These are phyloP conservation scores for Penicillium sp. DNA, from an alignment of 2,329 filamentous ascomycete species.

Conservation along the genomic window DNA sequence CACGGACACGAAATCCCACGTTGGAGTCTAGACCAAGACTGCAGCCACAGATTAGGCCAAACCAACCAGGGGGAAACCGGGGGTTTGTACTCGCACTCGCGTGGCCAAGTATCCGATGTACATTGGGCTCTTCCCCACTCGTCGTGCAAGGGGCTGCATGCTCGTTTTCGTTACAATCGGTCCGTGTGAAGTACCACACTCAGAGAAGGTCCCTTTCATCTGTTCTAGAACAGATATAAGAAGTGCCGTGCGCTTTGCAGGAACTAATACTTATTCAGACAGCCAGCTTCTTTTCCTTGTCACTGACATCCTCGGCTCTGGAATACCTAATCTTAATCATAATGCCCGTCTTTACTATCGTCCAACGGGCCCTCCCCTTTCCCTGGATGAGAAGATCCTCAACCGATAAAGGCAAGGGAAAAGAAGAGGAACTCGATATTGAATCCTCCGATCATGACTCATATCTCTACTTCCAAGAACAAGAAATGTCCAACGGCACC, in stretches of 20 bases:
- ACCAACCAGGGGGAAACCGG: constrained; percentile 17
- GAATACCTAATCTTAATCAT: neutral
- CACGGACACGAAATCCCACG: neutral
- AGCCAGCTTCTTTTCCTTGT: neutral
- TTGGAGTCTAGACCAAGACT: constrained; percentile 22
- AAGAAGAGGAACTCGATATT: constrained; percentile 2
- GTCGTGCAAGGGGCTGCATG: constrained; percentile 20
- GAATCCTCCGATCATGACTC: neutral
- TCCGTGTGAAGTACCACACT: neutral
- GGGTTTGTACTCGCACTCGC: constrained; percentile 8
- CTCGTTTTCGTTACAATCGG: constrained; percentile 13
- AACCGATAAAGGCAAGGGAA: constrained; percentile 17
- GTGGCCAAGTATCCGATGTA: constrained; percentile 21
- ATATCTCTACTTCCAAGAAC: constrained; percentile 1
- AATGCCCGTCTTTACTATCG: constrained; percentile 22
- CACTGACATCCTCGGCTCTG: neutral
- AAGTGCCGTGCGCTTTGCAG: neutral
- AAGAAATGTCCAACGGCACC: neutral
- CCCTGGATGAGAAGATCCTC: constrained; percentile 20
- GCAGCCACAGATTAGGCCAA: constrained; percentile 13
- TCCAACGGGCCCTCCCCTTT: constrained; percentile 22
- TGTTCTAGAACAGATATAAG: neutral
- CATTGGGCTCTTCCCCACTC: constrained; percentile 17
- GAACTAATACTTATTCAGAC: neutral
- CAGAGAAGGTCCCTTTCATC: neutral